Percentiles rank a stretch among this genome's conserved stretches.
phyloP scores from a whole-genome alignment of 495 filamentous ascomycete species.

The Daldinia grandis region DNA sequence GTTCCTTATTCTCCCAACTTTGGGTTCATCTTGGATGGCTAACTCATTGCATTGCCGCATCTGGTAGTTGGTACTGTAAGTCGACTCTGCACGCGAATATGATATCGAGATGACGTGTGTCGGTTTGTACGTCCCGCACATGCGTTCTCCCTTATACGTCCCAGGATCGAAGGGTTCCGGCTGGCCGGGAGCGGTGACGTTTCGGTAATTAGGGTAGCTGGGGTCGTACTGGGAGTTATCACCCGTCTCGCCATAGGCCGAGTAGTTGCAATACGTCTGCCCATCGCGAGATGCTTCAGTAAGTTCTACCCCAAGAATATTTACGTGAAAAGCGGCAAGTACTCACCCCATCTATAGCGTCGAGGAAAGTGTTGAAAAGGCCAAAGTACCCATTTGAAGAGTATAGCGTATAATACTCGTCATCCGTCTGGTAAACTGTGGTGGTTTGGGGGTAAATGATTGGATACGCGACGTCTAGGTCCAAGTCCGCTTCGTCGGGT shows the following conservation, averaged over 20 bases:
- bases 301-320: not conserved
- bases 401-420: not conserved
- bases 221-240: not conserved
- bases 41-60: not conserved
- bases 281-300: not conserved
- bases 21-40: not conserved
- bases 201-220: not conserved
- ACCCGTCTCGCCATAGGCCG: not conserved
- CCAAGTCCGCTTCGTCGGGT: not conserved
- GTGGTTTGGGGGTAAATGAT: not conserved
- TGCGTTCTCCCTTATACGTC: conserved; percentile 62
- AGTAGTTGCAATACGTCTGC: not conserved
- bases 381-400: not conserved
- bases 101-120: conserved; percentile 49
- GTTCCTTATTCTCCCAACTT: not conserved
- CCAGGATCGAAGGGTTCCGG: conserved; percentile 45
- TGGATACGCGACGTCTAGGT: not conserved
- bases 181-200: not conserved
- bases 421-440: not conserved
- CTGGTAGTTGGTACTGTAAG: not conserved
- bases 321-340: not conserved
- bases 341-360: not conserved
- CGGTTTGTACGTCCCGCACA: conserved; percentile 60
- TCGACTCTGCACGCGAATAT: conserved; percentile 43
- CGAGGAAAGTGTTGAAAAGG: not conserved